Conservation (phyloP, 371 early-diverging fungal species). For the Syncephalastrum sp. region DNA sequence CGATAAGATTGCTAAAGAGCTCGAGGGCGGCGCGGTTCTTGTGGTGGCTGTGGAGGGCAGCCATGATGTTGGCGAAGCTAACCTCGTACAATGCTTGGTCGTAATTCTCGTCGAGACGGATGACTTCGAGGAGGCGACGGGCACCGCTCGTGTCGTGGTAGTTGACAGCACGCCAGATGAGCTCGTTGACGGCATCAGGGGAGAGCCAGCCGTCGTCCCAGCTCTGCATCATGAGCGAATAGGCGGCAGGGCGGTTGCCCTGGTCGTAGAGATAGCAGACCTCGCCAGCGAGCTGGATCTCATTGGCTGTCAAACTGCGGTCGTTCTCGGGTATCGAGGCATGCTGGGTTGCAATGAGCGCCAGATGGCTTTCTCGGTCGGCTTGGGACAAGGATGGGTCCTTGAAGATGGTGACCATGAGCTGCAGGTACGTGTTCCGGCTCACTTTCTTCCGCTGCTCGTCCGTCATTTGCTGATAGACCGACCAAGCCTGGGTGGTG, state of each 20-base stretch:
- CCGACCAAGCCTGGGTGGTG: constrained; percentile 16
- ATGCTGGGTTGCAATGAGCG: constrained; percentile 21
- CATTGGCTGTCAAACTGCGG: constrained; percentile 21
- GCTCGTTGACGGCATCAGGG: constrained; percentile 3
- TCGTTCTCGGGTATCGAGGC: constrained; percentile 15
- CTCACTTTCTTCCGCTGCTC: constrained; percentile 13
- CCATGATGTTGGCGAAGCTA: constrained; percentile 3
- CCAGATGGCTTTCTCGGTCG: constrained; percentile 21
- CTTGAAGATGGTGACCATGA: constrained; percentile 26
- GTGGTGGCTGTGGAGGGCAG: too few relatives aligned
- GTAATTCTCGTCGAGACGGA: not conserved
- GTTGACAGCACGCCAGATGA: constrained; percentile 10
- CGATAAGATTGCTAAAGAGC: not conserved
- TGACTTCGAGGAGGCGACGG: not conserved
- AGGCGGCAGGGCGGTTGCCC: constrained; percentile 3
- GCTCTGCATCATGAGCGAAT: constrained; percentile 7
- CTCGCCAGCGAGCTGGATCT: constrained; percentile 25
- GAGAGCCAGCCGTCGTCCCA: constrained; percentile 2
- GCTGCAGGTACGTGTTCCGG: constrained; percentile 24
- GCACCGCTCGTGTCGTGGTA: not conserved
- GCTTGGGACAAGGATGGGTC: constrained; percentile 17
- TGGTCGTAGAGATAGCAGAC: constrained; percentile 16
- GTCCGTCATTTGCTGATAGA: constrained; percentile 24
- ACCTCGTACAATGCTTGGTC: not conserved
- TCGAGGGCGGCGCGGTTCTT: not conserved